A percentile compares a stretch with the other conserved stretches of the same genome.
These are phyloP conservation scores for Fusarium anguioides DNA, from an alignment of 2,329 filamentous ascomycete species.

Conservation along the genomic window DNA sequence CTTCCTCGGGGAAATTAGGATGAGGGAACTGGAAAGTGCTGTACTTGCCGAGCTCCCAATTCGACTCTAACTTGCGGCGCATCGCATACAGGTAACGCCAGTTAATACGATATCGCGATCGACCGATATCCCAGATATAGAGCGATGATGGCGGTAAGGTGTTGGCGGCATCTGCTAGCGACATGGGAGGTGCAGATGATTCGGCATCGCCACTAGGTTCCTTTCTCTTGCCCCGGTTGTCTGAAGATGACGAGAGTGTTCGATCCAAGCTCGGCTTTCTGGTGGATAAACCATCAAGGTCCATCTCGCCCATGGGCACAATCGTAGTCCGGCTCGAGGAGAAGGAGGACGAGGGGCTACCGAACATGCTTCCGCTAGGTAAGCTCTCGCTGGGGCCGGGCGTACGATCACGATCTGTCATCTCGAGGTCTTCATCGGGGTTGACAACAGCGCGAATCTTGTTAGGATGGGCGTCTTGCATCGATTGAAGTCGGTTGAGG, in stretches of 20 bases:
- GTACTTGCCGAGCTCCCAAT: constrained; percentile 87
- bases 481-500: constrained; percentile 57
- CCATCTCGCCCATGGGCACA: constrained; percentile 46
- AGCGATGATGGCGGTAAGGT: constrained; percentile 57
- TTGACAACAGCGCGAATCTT: constrained; percentile 67
- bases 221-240: constrained; percentile 52
- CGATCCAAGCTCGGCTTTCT: constrained; percentile 49
- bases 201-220: constrained; percentile 50
- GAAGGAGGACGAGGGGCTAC: constrained; percentile 49
- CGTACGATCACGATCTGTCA: constrained; percentile 54
- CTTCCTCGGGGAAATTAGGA: constrained; percentile 80
- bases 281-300: constrained; percentile 43
- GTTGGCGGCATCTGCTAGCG: constrained; percentile 45
- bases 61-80: constrained; percentile 84
- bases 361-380: constrained; percentile 49
- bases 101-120: constrained; percentile 74
- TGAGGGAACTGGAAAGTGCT: constrained; percentile 92
- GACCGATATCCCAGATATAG: constrained; percentile 62
- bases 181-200: constrained; percentile 47
- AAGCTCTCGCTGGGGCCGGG: constrained; percentile 41
- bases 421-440: constrained; percentile 62
- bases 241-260: constrained; percentile 43
- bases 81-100: constrained; percentile 96
- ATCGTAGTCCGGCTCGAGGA: constrained; percentile 44
- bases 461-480: constrained; percentile 61